phyloP scores from a whole-genome alignment of 306 rosid genomes.

The Purshia tridentata region DNA sequence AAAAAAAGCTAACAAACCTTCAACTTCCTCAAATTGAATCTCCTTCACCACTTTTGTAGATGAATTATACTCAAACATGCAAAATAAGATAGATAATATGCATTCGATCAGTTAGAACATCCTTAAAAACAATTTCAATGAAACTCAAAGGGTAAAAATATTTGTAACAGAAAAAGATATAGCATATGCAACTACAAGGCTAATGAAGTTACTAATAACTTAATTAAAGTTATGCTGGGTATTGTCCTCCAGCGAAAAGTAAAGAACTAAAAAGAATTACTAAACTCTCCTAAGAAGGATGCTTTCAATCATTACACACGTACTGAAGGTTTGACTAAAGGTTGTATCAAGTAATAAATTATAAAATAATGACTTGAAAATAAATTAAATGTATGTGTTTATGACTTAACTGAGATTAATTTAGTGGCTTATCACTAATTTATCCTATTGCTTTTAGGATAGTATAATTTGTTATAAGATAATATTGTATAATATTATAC shows the following conservation, averaged over 20 bases:
- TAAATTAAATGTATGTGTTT: too few relatives aligned
- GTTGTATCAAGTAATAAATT: too few relatives aligned
- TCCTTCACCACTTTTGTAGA: constrained; percentile 74
- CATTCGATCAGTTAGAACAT: constrained; percentile 25
- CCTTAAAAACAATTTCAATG: constrained; percentile 1
- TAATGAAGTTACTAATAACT: constrained; percentile 1
- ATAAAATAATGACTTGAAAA: too few relatives aligned
- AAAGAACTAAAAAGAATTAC: not conserved
- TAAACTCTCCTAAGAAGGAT: not conserved
- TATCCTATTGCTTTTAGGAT: too few relatives aligned
- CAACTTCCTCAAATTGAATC: constrained; percentile 84
- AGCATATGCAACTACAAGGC: not conserved
- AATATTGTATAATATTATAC: too few relatives aligned
- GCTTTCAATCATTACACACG: constrained; percentile 5
- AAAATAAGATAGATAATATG: constrained; percentile 18
- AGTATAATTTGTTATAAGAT: too few relatives aligned
- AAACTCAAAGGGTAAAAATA: too few relatives aligned
- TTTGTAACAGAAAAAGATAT: not conserved
- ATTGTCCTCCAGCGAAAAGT: not conserved
- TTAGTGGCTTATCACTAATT: too few relatives aligned
- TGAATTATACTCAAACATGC: constrained; percentile 82
- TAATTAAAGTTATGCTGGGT: too few relatives aligned
- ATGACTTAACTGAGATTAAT: too few relatives aligned
- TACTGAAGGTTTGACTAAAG: too few relatives aligned
- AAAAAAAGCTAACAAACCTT: constrained; percentile 49